phyloP scores from a whole-genome alignment of 768 basidiomycete species.

The Amanita fuliginea region DNA sequence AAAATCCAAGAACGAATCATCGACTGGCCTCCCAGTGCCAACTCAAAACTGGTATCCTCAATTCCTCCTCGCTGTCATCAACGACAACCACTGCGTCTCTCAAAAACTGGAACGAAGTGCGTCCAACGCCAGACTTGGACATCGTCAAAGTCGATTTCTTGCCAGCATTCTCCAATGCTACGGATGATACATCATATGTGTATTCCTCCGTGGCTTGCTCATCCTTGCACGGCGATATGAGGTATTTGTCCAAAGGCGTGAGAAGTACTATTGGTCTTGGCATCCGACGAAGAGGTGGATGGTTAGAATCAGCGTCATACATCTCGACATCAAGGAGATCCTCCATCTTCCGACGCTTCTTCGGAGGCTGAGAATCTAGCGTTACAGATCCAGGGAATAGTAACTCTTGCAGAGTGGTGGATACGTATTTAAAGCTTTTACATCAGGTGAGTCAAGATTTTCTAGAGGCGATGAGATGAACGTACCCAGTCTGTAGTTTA shows the following conservation, averaged over 20 bases:
- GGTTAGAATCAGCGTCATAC: background rate
- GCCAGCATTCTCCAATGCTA: background rate
- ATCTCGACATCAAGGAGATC: slow-evolving; percentile 2
- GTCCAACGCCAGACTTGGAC: background rate
- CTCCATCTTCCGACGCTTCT: slow-evolving; percentile 22
- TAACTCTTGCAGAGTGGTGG: slow-evolving; percentile 26
- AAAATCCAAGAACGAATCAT: background rate
- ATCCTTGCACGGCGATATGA: background rate
- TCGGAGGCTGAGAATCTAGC: slow-evolving; percentile 17
- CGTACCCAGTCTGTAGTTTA: slow-evolving; percentile 34
- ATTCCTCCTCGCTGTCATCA: background rate
- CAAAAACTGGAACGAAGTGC: slow-evolving; percentile 2
- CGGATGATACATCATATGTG: background rate
- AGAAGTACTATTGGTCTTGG: background rate
- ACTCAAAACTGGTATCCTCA: slow-evolving; percentile 2
- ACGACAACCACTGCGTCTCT: slow-evolving; percentile 1
- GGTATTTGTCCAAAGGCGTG: background rate
- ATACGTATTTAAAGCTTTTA: slow-evolving; percentile 43
- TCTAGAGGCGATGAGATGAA: slow-evolving; percentile 7
- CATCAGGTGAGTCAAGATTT: background rate
- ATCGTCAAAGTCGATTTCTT: background rate
- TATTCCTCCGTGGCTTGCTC: background rate
- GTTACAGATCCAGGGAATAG: slow-evolving; percentile 27
- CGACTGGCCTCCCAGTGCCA: slow-evolving; percentile 2
- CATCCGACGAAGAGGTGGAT: background rate